Evolutionary conservation across 768 basidiomycete genomes (phyloP), one percentile per base, ranked within the genome.

Genomic region (Xanthoconium stramineum): DNA sequence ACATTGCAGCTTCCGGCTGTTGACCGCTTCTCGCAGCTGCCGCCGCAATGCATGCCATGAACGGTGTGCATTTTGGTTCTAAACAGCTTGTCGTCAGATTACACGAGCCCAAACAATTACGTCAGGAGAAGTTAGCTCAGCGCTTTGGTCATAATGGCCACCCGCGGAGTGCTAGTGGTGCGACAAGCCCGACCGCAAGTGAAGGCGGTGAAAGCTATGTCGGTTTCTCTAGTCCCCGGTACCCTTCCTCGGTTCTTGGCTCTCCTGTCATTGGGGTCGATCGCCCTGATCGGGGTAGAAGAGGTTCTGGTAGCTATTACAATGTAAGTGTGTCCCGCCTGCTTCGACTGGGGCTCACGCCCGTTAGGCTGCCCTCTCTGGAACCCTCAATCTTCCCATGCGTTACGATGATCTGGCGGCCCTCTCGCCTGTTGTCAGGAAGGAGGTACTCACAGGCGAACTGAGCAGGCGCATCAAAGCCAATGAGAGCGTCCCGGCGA

Each of bases 61-160:
- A 95, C 54, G 91, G 91, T 15, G 68, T 74, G 14, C 74, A 81
- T 29, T 55, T 95, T 29, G 90, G 89, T 32, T 74, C 78, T 14
- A 92, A 94, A 67, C 83, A 88, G 52, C 78, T 96, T 38, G 87
- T 91, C 1, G 94, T 96, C 29, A 83, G 94, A 40, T 74, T 95
- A 50, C 92, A 95, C 61, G 94, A 95, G 71, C 93, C 92, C 10
- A 94, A 93, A 69, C 89, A 92, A 67, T 72, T 94, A n/a, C 82
- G 94, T 20, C 89, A 93, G 68, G 91, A 92, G 73, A 93, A 94
- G 61, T 77, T 94, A 10, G 91, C 91, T 14, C 86, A 87, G 53
- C 80, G 90, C n/a, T 92, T 89, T 64, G 83, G 76, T 47, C 83
- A 86, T 61, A 90, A 89, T 63, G 86, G 86, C 15, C 91, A 93